phyloP scores from a whole-genome alignment of 2,329 filamentous ascomycete genomes.

The Colletotrichum spaethianum region DNA sequence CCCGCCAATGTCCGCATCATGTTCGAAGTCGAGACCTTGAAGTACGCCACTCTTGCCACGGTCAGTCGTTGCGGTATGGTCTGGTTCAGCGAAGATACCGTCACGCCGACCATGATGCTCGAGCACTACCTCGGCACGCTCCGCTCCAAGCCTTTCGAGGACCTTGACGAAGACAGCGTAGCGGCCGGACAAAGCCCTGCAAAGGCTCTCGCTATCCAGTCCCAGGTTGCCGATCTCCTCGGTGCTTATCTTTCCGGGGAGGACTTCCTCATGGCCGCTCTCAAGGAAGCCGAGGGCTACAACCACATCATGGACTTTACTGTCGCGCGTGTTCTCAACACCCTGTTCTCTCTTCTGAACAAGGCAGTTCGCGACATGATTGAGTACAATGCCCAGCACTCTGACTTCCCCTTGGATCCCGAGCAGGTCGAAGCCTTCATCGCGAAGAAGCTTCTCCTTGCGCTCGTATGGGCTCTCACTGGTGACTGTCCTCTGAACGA shows the following conservation, averaged over 20 bases:
- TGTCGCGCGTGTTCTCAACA: conserved; percentile 88
- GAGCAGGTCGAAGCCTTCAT: conserved; percentile 92
- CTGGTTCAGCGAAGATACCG: conserved; percentile 99
- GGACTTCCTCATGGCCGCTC: conserved; percentile 83
- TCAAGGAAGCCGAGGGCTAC: conserved; percentile 82
- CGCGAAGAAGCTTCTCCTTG: conserved; percentile 93
- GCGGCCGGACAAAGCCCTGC: conserved; percentile 81
- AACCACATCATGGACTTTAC: conserved; percentile 99
- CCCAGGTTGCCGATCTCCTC: conserved; percentile 84
- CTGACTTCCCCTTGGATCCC: conserved; percentile 91
- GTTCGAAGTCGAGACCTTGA: conserved; percentile 99
- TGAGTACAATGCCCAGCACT: conserved; percentile 95
- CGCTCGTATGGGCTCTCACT: conserved; percentile 94
- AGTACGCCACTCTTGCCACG: conserved; percentile 98
- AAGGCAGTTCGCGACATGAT: conserved; percentile 93
- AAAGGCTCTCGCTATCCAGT: conserved; percentile 84
- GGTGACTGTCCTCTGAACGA: conserved; percentile 93
- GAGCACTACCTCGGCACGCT: conserved; percentile 90
- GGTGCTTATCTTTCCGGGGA: conserved; percentile 82
- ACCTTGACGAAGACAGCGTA: conserved; percentile 92
- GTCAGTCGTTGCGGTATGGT: conserved; percentile 99
- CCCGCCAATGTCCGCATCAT: conserved; percentile 97
- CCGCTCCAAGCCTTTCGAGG: conserved; percentile 88
- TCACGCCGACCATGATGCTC: conserved; percentile 93
- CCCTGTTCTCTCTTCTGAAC: conserved; percentile 94